A percentile compares a stretch with the other conserved stretches of the same genome.
These are phyloP conservation scores for Botrytis elliptica DNA, from an alignment of 2,329 filamentous ascomycete species.

Conservation along the genomic window DNA sequence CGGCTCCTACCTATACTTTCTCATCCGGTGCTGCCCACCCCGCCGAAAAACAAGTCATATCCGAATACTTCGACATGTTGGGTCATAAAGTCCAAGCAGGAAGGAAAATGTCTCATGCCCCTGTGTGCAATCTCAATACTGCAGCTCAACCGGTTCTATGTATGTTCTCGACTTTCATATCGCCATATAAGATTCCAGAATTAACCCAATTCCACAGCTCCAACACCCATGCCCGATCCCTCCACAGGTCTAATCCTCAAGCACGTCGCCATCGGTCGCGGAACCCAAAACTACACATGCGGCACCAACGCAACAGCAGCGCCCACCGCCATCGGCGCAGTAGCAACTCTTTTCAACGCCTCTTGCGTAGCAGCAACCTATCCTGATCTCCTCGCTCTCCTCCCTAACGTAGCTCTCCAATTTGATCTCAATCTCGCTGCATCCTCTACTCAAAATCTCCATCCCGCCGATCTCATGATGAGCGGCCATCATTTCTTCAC, in stretches of 20 bases:
- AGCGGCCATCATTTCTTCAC: conserved; percentile 82
- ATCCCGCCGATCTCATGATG: conserved; percentile 60
- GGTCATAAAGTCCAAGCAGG: conserved; percentile 54
- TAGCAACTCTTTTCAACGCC: conserved; percentile 84
- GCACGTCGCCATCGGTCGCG: conserved; percentile 82
- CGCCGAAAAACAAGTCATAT: conserved; percentile 44
- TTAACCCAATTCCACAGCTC: conserved; percentile 43
- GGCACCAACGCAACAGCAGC: conserved; percentile 57
- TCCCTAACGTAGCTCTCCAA: conserved; percentile 67
- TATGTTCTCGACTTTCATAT: conserved; percentile 39
- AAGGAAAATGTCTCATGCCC: conserved; percentile 44
- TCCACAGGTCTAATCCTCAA: conserved; percentile 61
- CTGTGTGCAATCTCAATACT: conserved; percentile 54
- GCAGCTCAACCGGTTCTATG: conserved; percentile 51
- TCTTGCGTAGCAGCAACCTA: conserved; percentile 73
- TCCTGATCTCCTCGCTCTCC: conserved; percentile 61
- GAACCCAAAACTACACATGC: conserved; percentile 95
- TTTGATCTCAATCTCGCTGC: conserved; percentile 53
- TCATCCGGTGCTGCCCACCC: conserved; percentile 29
- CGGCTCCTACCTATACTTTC: conserved; percentile 35
- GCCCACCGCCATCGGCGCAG: conserved; percentile 68
- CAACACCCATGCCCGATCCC: conserved; percentile 60
- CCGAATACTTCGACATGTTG: conserved; percentile 61
- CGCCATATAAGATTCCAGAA: not conserved
- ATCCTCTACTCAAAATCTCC: conserved; percentile 30